Evolutionary conservation across 179 eudicot species (phyloP), one percentile per base, ranked within the genome.

Genomic region (Patellifolia procumbens): DNA sequence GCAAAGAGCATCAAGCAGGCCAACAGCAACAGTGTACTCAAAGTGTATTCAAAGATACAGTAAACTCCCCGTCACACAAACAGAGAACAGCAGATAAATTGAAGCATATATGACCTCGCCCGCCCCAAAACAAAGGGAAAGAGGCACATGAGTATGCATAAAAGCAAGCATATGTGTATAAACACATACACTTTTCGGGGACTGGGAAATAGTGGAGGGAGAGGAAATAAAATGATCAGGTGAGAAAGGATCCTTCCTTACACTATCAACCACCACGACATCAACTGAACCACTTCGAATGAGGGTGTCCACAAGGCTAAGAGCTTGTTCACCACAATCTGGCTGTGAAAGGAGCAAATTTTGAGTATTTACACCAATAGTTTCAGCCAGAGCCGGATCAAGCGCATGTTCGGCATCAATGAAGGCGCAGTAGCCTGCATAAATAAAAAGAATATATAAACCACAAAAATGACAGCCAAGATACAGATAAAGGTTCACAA

Each of bases 361-460:
- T 76, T 81, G 71, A 32, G 97, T 86, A 80, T 95, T 85, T 74
- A 95, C 99, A 70, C 98, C 99, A 79, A 95, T 91, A 68, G 97
- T 32, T 79, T 93, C 88, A 24, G 99, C 99, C 60, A 95, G 85
- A 58, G 93, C 68, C 55, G 97, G 99, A 81, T 95, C 97, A 78
- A 95, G 96, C 78, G 99, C 97, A 77, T 95, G 99, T 84, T 95
- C 99, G 72, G 98, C 98, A 79, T 95, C 99, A 84, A 95, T 81
- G 72, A 95, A 95, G 62, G 89, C 97, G 88, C 99, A 95, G 74
- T 87, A 91, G 22, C 98, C 99, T 95, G 74, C 81, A 84, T 29
- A 24, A 22, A 28, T 56, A 45, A 22, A 76, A 19, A 35, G 24
- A 56, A 70, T 13, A 62, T 34, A 35, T 43, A 6, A 76, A 16